Evolutionary conservation across 352 stramenopile species (phyloP), one percentile per base, ranked within the genome.

Genomic region (Phytophthora fragariae): DNA sequence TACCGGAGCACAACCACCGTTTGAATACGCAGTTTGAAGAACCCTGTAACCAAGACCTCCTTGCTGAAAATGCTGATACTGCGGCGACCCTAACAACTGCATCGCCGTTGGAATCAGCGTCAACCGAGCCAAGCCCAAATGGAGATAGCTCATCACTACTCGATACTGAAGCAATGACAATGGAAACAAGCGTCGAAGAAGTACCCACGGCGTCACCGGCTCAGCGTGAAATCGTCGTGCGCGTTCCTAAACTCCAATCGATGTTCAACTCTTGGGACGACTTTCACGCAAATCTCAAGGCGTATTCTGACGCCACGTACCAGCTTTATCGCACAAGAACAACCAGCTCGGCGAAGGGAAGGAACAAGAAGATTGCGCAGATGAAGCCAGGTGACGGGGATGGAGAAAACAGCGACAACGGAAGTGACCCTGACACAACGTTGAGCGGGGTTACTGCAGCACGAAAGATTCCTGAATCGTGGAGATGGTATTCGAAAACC

Each of bases 401-500:
- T 49, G n/a, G 58, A 62, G 60, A 87, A 76, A 65, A 67, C 67
- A n/a, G 75, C 69, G 21, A 74, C 79, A 62, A 31, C 17, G 60
- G 29, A 17, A 70, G 62, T 53, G 62, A 82, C 57, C 41, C 53
- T 19, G 73, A 76, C 3, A 31, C 21, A 2, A 17, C 10, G n/a
- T 59, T 68, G 47, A 75, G 12, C 29, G 57, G 12, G 70, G 62
- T 50, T 17, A 64, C 29, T 4, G 56, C 69, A 15, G 67, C 81
- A 17, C 68, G 77, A 4, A 68, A 78, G 49, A 94, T 94, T 7
- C 87, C 87, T 0, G 83, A 90, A 37, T 70, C 83, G 8, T 94
- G 80, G 85, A 83, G 86, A 68, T 94, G 87, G 87, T 94, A 94
- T 56, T 93, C 86, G 0, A 94, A 94, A 65, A 94, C 87, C 0